Base-by-base conservation (phyloP, 2,329 filamentous ascomycete species). In the Cordyceps militaris region DNA sequence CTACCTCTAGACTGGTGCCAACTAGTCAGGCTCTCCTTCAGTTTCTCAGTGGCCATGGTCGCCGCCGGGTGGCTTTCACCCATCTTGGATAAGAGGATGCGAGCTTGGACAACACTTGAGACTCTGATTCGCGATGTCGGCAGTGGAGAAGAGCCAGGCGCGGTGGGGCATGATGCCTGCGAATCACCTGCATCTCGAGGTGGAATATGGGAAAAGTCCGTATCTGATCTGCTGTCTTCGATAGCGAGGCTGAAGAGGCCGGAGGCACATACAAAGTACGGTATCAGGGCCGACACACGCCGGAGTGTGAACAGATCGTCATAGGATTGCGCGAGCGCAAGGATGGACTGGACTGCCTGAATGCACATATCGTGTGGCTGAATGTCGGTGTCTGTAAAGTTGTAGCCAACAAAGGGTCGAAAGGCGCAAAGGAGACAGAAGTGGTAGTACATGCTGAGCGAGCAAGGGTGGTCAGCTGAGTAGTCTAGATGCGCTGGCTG, bases 361-460 rank as follows among this genome's bases (percentile, higher is more conserved):
- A 19, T 16, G 8, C 51, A 54, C 19, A 46, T 50, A 1, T 59
- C 50, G 7, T 40, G 48, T 8, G 62, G 55, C 34, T 43, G 47
- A 13, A 59, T 32, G n/a, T 60, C 54, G 7, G 26, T 36, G 5
- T 44, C 48, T 3, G 13, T 24, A 11, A 48, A 14, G 4, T 19
- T 9, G 16, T 26, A 13, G 38, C 52, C 40, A 24, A 54, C 40
- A 21, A 61, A 58, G 1, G 61, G 62, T 23, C 59, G 26, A 42
- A 62, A 36, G 34, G 8, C 34, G 34, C 13, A 34, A 21, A 16
- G 30, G 1, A 63, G 42, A 32, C 58, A 61, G 36, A 60, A 63
- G 10, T 63, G 61, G 21, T 62, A 63, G 48, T 61, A 63, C 57
- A 63, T 63, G 36, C 62, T 63, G 28, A 23, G 7, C 3, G 6